Base-by-base conservation (phyloP, 1,284 basidiomycete species). In the Trichosporon sp. region DNA sequence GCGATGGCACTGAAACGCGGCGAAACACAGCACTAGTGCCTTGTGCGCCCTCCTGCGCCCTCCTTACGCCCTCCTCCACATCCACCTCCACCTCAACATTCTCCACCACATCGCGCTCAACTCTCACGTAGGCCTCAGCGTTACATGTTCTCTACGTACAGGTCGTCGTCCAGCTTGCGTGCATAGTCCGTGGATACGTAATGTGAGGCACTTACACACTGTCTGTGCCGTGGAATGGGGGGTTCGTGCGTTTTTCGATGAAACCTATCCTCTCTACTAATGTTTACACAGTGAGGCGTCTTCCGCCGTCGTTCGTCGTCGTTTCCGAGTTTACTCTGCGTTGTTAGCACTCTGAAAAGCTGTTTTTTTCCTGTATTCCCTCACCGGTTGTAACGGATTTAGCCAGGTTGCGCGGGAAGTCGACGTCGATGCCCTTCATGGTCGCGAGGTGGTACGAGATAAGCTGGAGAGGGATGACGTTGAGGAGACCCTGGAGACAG, bases 391-490 rank as follows among this genome's bases (percentile, higher is more conserved):
- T 81, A 42, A 81, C 80, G 18, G 77, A 78, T 68, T 86, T 86
- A 73, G 86, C 86, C 88, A 98, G 86, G 87, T 98, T 98, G 79
- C 96, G 88, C 29, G 96, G 96, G 91, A 98, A 98, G 83, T 99
- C 96, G 77, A 98, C 96, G 82, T 99, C 95, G 75, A 94, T 95
- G 65, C 96, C 96, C 80, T 94, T 95, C 85, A 89, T 91, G 76
- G 97, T 90, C 11, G 96, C 96, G 72, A 99, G 86, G 86, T 99
- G 68, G 85, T 99, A 99, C 72, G 92, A 94, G 72, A 99, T 87
- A 70, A 99, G 87, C 84, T 99, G 97, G 72, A 99, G 87, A 53
- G 97, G 96, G 73, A 99, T 91, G 83, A 99, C 92, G 85, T 98
- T 99, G 84, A 99, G 85, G 73, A 99, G 83, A 63, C 97, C 97